Base-by-base conservation (phyloP, 2,329 filamentous ascomycete genomes). In the Aspergillus ochraceoroseus region DNA sequence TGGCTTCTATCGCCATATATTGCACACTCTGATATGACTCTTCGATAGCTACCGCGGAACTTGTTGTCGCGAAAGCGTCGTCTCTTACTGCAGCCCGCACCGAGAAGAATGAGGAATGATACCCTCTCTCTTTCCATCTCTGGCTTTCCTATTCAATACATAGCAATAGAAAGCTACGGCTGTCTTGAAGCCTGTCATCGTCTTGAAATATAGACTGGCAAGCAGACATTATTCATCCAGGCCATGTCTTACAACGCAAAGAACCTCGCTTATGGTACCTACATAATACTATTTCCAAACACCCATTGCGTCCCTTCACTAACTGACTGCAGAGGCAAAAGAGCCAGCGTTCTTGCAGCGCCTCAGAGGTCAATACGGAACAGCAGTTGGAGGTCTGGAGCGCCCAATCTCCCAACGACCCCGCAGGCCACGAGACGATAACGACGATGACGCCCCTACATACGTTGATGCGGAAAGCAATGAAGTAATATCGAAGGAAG, bases 401-500 rank as follows among this genome's bases (percentile, higher is more conserved):
- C 58, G 59, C 38, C 63, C 64, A 22, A 49, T 56, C 31, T 54
- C 56, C 13, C 62, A 63, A 22, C 41, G 41, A 29, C 63, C 65
- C 22, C 59, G 56, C 38, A 66, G 59, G 54, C 46, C 53, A 28
- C 64, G 58, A 41, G 54, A 61, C 22, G 51, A 62, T 25, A 54
- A 62, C 6, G 65, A 61, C 20, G 64, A 67, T 29, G 67, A 70
- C 28, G 65, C 56, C 7, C 67, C 67, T 26, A 67, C 64, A 28
- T 70, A 70, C 40, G 58, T 70, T 30, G 61, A 68, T 19, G 67
- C 68, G 50, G 61, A 63, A 19, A 68, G 63, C 44, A 66, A 69
- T 32, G 64, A 68, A 41, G 58, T 64, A 17, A 61, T 70, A 27
- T 64, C 66, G 11, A 70, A 68, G 45, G 64, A 67, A 41, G 61